Evolutionary conservation across 1,284 basidiomycete genomes (phyloP), one percentile per base, ranked within the genome.

Genomic region (Agaricales sp.): DNA sequence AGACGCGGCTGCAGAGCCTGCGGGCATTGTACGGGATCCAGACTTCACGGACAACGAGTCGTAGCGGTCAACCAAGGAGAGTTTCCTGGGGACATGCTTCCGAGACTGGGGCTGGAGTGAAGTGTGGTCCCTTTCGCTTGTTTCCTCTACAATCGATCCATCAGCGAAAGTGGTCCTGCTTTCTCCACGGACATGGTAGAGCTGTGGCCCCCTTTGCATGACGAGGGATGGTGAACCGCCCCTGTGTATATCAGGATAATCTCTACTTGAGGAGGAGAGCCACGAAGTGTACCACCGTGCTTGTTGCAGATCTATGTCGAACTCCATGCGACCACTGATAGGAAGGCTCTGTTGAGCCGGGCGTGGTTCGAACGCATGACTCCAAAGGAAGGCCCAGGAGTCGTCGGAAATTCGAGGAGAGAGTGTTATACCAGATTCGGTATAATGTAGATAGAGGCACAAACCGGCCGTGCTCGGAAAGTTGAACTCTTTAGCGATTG

Each of bases 401-500:
- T 87, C 87, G 52, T 89, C 86, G 2, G 83, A 81, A 49, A 90
- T 76, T 23, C 87, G 77, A 19, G 87, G 87, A 4, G 75, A 73
- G 58, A 75, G 67, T 2, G 70, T 67, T 20, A 76, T 55, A 12
- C 78, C 78, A 47, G 67, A 67, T 51, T 85, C 78, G 30, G 67
- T 67, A 51, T 78, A 70, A 53, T 80, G 80, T 50, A 86, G 68
- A 60, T 87, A 89, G 16, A 89, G 70, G 58, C 82, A 86, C 13
- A 89, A 60, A 12, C 86, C 87, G 11, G 75, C 62, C 3, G 73
- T 82, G 62, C 82, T 87, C 1, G 86, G 86, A 57, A 89, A 83
- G 58, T 78, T 83, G 64, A 81, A 89, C 62, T 90, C 87, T 46
- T 79, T 77, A 12, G 86, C 84, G 52, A 90, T 87, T 4, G 83